phyloP scores from a whole-genome alignment of 352 stramenopile genomes.

The Thraustochytrium sp. region DNA sequence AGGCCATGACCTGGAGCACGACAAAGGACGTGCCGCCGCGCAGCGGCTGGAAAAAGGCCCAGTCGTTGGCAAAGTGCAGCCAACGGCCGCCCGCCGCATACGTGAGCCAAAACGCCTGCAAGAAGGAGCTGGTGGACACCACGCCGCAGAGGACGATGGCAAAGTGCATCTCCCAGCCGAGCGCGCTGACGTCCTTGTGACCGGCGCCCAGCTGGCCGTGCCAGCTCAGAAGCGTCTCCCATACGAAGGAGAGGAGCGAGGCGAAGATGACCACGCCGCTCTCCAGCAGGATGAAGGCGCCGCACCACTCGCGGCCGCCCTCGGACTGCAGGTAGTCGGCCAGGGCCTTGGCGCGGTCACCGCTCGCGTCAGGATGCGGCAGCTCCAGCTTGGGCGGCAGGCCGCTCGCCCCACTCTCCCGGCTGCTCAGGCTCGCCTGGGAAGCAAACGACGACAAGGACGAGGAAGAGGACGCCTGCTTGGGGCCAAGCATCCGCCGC shows the following conservation, averaged over 20 bases:
- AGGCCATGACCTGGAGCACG: background rate
- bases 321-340: background rate
- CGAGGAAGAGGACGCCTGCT: too few species aligned
- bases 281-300: constrained; percentile 24
- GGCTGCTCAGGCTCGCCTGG: too few species aligned
- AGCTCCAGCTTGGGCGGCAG: too few species aligned
- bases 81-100: constrained; percentile 28
- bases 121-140: constrained; percentile 1
- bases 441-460: too few species aligned
- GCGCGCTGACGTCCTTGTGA: background rate
- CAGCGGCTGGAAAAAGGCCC: constrained; percentile 23
- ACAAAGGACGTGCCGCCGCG: constrained; percentile 14
- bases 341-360: background rate
- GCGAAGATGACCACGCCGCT: background rate
- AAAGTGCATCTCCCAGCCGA: constrained; percentile 1
- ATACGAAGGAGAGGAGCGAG: background rate
- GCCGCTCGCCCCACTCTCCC: too few species aligned
- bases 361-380: background rate
- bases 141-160: background rate
- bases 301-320: constrained; percentile 26
- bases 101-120: constrained; percentile 24
- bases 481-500: too few species aligned
- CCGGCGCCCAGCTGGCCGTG: background rate
- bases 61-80: constrained; percentile 21
- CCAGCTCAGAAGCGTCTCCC: background rate